These are phyloP conservation scores for Plenodomus tracheiphilus DNA, from an alignment of 2,329 filamentous ascomycete species.

Conservation along the genomic window DNA sequence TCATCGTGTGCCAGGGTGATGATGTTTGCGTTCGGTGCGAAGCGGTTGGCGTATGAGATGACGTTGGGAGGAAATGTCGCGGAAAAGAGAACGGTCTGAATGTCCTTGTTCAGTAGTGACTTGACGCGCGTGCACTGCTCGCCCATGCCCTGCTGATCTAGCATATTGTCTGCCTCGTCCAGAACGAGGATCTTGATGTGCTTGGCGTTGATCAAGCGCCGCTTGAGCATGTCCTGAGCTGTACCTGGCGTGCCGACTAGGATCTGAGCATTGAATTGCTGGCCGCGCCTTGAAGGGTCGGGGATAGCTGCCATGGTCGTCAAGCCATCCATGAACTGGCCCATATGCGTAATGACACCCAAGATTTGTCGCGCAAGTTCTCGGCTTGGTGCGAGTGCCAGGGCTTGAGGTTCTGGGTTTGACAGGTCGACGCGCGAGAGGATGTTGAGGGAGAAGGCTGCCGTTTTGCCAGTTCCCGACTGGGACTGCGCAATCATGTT, in stretches of 20 bases:
- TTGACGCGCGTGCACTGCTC: slow-evolving; percentile 95
- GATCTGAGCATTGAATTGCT: slow-evolving; percentile 73
- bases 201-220: slow-evolving; percentile 71
- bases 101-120: slow-evolving; percentile 67
- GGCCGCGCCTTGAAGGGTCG: slow-evolving; percentile 69
- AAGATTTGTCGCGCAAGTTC: slow-evolving; percentile 95
- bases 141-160: slow-evolving; percentile 91
- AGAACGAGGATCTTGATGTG: slow-evolving; percentile 82
- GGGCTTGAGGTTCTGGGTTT: slow-evolving; percentile 74
- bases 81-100: slow-evolving; percentile 94
- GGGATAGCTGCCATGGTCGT: slow-evolving; percentile 82
- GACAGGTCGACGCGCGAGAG: slow-evolving; percentile 81
- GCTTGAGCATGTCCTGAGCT: slow-evolving; percentile 82
- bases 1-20: slow-evolving; percentile 89
- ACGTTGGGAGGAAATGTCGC: slow-evolving; percentile 90
- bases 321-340: slow-evolving; percentile 77
- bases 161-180: slow-evolving; percentile 98
- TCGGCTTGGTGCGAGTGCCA: slow-evolving; percentile 88
- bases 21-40: slow-evolving; percentile 82
- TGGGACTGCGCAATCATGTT: slow-evolving; percentile 99
- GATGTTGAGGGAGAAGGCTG: slow-evolving; percentile 91
- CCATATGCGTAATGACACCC: slow-evolving; percentile 80
- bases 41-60: slow-evolving; percentile 77
- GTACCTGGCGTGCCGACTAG: slow-evolving; percentile 95
- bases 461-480: slow-evolving; percentile 97